A percentile compares a stretch with the other conserved stretches of the same genome.
Evolutionary conservation across 2,329 filamentous ascomycete species (phyloP).

Genomic region (Exophiala lecanii-corni): DNA sequence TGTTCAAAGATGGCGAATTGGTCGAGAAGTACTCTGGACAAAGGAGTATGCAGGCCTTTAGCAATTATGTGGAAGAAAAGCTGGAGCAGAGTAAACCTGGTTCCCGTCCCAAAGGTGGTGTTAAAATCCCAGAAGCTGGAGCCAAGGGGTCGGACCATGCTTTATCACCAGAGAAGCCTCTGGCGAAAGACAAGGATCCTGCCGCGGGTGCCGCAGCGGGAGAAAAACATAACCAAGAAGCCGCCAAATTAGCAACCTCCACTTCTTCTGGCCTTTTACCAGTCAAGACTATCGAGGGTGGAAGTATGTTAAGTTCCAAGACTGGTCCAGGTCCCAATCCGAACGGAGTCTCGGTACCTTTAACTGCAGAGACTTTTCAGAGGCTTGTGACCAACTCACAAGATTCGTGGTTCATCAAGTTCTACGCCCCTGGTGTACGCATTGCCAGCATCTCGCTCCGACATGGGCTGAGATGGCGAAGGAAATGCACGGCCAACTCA

Average conservation of each 20-base stretch:
- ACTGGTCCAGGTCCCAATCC: slow-evolving; percentile 61
- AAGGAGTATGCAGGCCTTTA: slow-evolving; percentile 63
- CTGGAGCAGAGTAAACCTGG: slow-evolving; percentile 77
- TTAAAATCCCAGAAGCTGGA: slow-evolving; percentile 68
- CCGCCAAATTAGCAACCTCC: slow-evolving; percentile 32
- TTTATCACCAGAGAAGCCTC: slow-evolving; percentile 34
- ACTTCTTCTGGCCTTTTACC: slow-evolving; percentile 29
- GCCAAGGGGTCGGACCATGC: slow-evolving; percentile 48
- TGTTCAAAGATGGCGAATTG: slow-evolving; percentile 74
- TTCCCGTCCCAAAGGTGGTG: slow-evolving; percentile 62
- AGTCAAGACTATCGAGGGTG: slow-evolving; percentile 35
- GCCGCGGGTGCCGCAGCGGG: slow-evolving; percentile 36
- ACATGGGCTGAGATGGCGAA: slow-evolving; percentile 86
- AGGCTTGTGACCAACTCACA: slow-evolving; percentile 77
- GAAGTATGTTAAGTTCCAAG: slow-evolving; percentile 50
- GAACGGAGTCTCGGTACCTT: slow-evolving; percentile 66
- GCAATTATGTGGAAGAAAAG: slow-evolving; percentile 66
- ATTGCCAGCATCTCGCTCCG: slow-evolving; percentile 88
- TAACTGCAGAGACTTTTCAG: slow-evolving; percentile 83
- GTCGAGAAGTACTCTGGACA: slow-evolving; percentile 61
- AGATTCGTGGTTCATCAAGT: slow-evolving; percentile 98
- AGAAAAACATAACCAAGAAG: slow-evolving; percentile 40
- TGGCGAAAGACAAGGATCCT: slow-evolving; percentile 41
- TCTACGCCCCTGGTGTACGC: slow-evolving; percentile 95
- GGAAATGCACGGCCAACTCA: slow-evolving; percentile 83